phyloP scores from a whole-genome alignment of 163 green algal species.

The Prototheca wickerhamii region DNA sequence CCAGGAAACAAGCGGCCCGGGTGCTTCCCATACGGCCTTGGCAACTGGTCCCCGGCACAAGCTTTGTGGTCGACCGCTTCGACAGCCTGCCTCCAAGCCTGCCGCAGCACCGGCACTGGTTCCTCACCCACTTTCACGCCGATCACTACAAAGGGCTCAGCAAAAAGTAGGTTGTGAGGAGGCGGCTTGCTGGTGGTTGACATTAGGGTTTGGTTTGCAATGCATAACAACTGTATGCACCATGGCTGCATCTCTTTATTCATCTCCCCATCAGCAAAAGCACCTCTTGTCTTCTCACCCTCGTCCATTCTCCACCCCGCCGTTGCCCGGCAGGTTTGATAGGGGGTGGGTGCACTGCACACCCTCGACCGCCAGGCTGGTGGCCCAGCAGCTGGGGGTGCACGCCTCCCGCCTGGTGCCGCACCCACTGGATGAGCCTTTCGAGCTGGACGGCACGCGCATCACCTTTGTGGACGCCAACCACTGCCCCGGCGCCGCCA shows the following conservation, averaged over 20 bases:
- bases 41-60: conserved; percentile 36
- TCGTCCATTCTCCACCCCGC: too few relatives aligned
- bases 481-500: conserved; percentile 86
- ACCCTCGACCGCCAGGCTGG: conserved; percentile 62
- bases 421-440: conserved; percentile 30
- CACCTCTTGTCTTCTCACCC: too few relatives aligned
- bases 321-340: conserved; percentile 48
- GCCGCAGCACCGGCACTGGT: conserved; percentile 46
- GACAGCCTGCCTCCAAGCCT: conserved; percentile 18
- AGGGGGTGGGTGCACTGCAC: conserved; percentile 72
- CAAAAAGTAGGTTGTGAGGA: conserved; percentile 11
- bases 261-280: background rate
- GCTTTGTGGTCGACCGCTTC: conserved; percentile 75
- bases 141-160: conserved; percentile 76
- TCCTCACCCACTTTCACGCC: conserved; percentile 93
- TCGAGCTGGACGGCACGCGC: conserved; percentile 47
- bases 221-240: too few relatives aligned
- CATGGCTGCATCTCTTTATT: too few relatives aligned
- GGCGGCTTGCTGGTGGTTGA: background rate
- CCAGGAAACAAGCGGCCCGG: background rate
- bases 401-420: conserved; percentile 2
- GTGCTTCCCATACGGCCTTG: conserved; percentile 18
- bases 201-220: background rate
- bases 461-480: conserved; percentile 90
- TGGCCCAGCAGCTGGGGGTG: conserved; percentile 65